Percentiles rank a stretch among this genome's conserved stretches.
Conservation (phyloP, 345 rosid species). For the Aegle marmelos region DNA sequence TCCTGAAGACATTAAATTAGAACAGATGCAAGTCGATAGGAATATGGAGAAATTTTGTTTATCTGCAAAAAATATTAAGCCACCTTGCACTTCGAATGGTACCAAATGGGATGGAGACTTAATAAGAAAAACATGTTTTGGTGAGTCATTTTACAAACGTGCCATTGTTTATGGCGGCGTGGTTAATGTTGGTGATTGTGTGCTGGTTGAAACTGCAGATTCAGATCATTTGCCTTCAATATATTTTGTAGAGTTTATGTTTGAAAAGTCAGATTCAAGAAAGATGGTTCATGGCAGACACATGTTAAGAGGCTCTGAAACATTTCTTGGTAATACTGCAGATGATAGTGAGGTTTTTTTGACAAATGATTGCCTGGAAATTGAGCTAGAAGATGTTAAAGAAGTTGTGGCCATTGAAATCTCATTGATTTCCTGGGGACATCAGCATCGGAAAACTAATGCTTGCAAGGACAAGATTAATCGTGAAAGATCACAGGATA, state of each 20-base stretch:
- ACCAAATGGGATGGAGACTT: constrained; percentile 49
- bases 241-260: constrained; percentile 67
- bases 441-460: constrained; percentile 50
- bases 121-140: constrained; percentile 34
- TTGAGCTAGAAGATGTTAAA: constrained; percentile 44
- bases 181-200: constrained; percentile 48
- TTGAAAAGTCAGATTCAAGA: constrained; percentile 36
- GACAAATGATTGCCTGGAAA: constrained; percentile 44
- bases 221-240: constrained; percentile 40
- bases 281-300: constrained; percentile 60
- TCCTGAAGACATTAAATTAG: constrained; percentile 19
- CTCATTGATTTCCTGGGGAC: constrained; percentile 57
- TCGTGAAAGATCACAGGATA: constrained; percentile 42
- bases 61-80: constrained; percentile 9
- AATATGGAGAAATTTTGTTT: constrained; percentile 16
- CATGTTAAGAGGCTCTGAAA: constrained; percentile 45
- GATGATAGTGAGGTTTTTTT: constrained; percentile 63
- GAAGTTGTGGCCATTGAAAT: constrained; percentile 38
- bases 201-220: constrained; percentile 32
- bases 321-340: constrained; percentile 57
- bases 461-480: constrained; percentile 39
- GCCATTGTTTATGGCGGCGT: constrained; percentile 43
- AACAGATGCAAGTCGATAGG: constrained; percentile 10
- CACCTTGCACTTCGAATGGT: constrained; percentile 29
- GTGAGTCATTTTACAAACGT: constrained; percentile 45